A percentile compares a stretch with the other conserved stretches of the same genome.
These are phyloP conservation scores for Aureobasidium lini DNA, from an alignment of 2,329 filamentous ascomycete genomes.

Conservation along the genomic window DNA sequence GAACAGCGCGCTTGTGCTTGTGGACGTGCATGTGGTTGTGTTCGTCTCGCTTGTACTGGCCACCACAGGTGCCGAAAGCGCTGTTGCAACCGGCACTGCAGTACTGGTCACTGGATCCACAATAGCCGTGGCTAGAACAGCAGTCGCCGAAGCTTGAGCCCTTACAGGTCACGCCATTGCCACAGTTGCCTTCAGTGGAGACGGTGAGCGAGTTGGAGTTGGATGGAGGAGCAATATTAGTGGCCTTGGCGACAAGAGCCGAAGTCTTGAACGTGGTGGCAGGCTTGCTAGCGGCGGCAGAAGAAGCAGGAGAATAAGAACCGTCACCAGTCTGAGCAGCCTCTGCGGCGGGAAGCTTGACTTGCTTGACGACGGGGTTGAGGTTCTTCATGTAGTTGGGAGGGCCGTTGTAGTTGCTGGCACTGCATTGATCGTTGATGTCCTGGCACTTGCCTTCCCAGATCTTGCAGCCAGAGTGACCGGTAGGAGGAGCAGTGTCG, in stretches of 20 bases:
- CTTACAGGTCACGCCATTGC: conserved; percentile 9
- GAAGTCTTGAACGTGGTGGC: neutral
- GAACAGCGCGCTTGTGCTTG: neutral
- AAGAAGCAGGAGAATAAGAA: neutral
- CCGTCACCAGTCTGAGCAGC: conserved; percentile 6
- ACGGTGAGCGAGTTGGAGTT: neutral
- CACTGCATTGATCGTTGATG: conserved; percentile 35
- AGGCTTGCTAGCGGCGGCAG: neutral
- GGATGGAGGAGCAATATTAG: neutral
- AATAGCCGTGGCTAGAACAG: conserved; percentile 10
- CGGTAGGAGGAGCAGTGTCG: conserved; percentile 50
- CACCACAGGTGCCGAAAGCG: conserved; percentile 3
- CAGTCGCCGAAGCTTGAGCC: conserved; percentile 13
- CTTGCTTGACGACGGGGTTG: conserved; percentile 18
- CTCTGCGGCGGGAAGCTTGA: neutral
- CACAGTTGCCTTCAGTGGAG: conserved; percentile 13
- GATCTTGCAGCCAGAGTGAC: conserved; percentile 50
- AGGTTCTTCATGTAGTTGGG: conserved; percentile 37
- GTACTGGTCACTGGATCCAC: conserved; percentile 10
- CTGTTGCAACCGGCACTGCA: neutral
- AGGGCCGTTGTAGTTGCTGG: conserved; percentile 41
- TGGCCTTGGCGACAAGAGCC: neutral
- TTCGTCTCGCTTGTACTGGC: neutral
- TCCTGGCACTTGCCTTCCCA: conserved; percentile 56
- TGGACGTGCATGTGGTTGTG: conserved; percentile 2